Conservation (phyloP, 768 basidiomycete genomes). For the Lactarius hatsudake region DNA sequence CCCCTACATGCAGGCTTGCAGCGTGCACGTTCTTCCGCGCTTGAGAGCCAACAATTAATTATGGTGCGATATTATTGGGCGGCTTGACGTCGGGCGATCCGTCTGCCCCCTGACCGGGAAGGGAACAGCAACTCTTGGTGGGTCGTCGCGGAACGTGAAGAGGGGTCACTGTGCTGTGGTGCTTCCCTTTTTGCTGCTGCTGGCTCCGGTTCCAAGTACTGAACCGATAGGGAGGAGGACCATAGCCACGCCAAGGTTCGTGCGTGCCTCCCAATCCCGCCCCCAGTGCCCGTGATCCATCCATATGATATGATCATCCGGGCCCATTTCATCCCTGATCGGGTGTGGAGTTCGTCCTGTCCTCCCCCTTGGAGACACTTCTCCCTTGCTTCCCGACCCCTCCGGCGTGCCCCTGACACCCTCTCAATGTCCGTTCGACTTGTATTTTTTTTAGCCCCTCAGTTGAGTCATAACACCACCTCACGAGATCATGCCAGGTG, state of each 20-base stretch:
- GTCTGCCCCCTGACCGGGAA: neutral
- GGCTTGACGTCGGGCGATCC: neutral
- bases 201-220: neutral
- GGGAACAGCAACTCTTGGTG: neutral
- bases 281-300: neutral
- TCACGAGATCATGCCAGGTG: neutral
- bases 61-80: neutral
- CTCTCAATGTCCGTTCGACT: conserved; percentile 2
- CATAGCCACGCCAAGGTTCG: neutral
- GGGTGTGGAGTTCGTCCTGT: neutral
- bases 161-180: neutral
- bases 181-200: neutral
- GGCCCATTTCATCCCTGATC: neutral
- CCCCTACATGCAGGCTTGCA: neutral
- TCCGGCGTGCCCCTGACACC: neutral
- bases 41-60: neutral
- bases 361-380: conserved; percentile 1
- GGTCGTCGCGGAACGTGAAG: neutral
- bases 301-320: neutral
- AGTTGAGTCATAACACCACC: conserved; percentile 8
- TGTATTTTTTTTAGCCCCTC: neutral
- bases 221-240: neutral
- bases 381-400: neutral
- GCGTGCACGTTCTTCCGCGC: neutral
- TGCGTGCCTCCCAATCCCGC: neutral